phyloP scores from a whole-genome alignment of 257 asterid genomes.

The Salvia rosmarinus region DNA sequence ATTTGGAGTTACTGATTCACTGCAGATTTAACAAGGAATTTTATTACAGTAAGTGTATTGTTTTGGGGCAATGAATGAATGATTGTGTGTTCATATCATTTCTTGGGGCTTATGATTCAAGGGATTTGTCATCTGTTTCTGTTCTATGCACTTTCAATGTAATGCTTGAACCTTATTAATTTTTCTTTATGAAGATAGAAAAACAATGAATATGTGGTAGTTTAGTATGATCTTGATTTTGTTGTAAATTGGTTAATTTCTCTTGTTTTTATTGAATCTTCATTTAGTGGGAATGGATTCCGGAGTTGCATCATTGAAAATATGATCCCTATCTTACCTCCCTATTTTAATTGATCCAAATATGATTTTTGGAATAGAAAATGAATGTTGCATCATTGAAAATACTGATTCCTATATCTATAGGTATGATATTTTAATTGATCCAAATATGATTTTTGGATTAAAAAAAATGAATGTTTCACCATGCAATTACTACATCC shows the following conservation, averaged over 20 bases:
- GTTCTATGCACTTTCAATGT: neutral
- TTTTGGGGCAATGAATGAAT: constrained; percentile 8
- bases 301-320: constrained; percentile 29
- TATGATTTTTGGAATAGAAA: no score
- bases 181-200: neutral
- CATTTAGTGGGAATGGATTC: constrained; percentile 31
- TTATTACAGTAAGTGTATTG: neutral
- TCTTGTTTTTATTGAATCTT: constrained; percentile 34
- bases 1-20: constrained; percentile 57
- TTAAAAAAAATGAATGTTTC: no score
- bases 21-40: neutral
- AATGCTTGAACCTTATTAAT: neutral
- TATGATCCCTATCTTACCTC: constrained; percentile 19
- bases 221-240: neutral
- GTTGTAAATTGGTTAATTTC: neutral
- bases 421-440: no score
- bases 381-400: no score
- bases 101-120: constrained; percentile 27
- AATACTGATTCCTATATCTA: no score
- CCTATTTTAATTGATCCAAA: constrained; percentile 19
- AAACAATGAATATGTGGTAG: neutral
- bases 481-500: no score
- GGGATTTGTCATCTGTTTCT: constrained; percentile 4
- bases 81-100: constrained; percentile 33
- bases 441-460: no score